phyloP scores from a whole-genome alignment of 2,329 filamentous ascomycete species.

The Metarhizium anisopliae region DNA sequence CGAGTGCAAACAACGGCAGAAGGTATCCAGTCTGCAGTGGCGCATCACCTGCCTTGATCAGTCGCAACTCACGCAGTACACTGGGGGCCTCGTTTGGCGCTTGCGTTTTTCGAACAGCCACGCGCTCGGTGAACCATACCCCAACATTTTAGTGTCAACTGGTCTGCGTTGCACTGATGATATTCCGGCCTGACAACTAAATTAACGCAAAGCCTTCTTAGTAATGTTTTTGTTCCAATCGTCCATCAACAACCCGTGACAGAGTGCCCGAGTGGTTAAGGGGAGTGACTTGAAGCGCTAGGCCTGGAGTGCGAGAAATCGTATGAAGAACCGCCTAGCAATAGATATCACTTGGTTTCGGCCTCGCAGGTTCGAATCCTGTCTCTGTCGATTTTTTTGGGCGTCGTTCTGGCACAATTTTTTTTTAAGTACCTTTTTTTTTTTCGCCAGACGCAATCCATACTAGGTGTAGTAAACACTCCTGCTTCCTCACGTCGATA shows the following conservation, averaged over 20 bases:
- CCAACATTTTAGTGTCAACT: too few relatives aligned
- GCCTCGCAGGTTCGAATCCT: conserved; percentile 10
- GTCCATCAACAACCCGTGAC: neutral
- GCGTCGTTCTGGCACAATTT: neutral
- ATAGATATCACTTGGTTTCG: neutral
- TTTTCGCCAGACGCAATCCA: too few relatives aligned
- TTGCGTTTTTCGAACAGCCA: too few relatives aligned
- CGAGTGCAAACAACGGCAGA: too few relatives aligned
- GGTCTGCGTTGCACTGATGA: too few relatives aligned
- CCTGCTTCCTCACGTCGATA: too few relatives aligned
- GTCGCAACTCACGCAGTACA: too few relatives aligned
- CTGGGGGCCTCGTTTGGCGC: too few relatives aligned
- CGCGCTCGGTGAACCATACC: too few relatives aligned
- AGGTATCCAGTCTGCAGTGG: too few relatives aligned
- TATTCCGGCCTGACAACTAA: neutral
- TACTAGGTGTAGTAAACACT: too few relatives aligned
- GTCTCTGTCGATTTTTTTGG: conserved; percentile 7
- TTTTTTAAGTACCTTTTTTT: neutral
- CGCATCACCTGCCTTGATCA: too few relatives aligned
- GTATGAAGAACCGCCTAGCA: neutral
- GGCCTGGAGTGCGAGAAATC: neutral
- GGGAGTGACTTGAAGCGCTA: neutral
- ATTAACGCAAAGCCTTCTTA: neutral
- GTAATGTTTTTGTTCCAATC: neutral
- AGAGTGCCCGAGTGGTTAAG: neutral